Percentiles rank a stretch among this genome's conserved stretches.
phyloP scores from a whole-genome alignment of 2,329 filamentous ascomycete genomes.

The Penicillium decumbens region DNA sequence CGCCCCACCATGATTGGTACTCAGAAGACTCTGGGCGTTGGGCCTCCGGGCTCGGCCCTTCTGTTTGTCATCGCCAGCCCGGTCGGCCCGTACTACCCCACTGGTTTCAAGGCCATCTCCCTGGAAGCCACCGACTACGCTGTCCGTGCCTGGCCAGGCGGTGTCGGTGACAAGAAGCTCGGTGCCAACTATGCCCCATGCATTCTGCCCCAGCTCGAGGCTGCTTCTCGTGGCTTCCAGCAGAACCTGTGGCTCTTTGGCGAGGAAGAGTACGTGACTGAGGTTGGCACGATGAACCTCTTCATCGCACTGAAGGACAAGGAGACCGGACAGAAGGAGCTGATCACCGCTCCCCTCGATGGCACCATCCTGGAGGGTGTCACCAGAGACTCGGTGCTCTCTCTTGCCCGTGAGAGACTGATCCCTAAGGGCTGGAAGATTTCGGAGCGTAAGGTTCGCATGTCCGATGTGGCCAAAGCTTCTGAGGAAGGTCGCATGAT shows the following conservation, averaged over 20 bases:
- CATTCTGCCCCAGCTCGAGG: conserved; percentile 91
- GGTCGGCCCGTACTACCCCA: conserved; percentile 96
- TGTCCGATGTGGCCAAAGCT: conserved; percentile 78
- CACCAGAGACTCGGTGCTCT: conserved; percentile 85
- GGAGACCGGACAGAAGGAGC: conserved; percentile 82
- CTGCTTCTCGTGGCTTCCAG: conserved; percentile 86
- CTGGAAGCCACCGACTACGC: conserved; percentile 96
- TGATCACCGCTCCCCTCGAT: conserved; percentile 91
- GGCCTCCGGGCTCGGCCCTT: conserved; percentile 83
- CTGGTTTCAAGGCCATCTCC: conserved; percentile 94
- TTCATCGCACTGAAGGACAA: conserved; percentile 82
- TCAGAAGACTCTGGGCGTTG: conserved; percentile 87
- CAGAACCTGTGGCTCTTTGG: conserved; percentile 98
- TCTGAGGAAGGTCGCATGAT: conserved; percentile 77
- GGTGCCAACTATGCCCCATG: conserved; percentile 99
- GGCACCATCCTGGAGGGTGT: conserved; percentile 96
- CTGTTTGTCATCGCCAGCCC: conserved; percentile 94
- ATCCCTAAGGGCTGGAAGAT: conserved; percentile 83
- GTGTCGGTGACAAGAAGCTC: conserved; percentile 96
- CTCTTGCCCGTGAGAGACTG: conserved; percentile 76
- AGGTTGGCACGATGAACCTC: conserved; percentile 99
- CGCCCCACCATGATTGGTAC: conserved; percentile 97
- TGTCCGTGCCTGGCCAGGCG: conserved; percentile 94
- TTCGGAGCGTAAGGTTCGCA: conserved; percentile 84
- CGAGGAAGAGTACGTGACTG: conserved; percentile 90